Base-by-base conservation (phyloP, 345 rosid species). In the Citropsis articulata region DNA sequence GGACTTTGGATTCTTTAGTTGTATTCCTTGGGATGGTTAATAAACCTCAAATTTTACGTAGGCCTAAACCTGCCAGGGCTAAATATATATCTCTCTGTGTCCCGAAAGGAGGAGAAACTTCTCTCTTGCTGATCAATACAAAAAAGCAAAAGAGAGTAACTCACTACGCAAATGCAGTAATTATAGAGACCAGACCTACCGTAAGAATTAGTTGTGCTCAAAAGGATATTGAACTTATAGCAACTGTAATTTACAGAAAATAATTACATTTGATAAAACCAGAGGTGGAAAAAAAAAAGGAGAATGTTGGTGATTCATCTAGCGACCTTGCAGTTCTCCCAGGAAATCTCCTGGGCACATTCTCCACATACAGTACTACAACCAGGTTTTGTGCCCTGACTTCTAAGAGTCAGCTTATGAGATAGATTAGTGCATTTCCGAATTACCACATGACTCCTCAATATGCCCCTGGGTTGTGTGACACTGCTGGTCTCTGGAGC, bases 301-400 rank as follows among this genome's bases (percentile, higher is more conserved):
- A 13, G 21, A 36, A 66, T 42, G 62, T 57, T 53, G 48, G 21
- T 36, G 14, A 40, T 57, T 85, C 85, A 86, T 56, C 76, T 82
- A 19, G 85, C 72, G 21, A 42, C 48, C 66, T 62, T 85, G 63
- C 88, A 77, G 40, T 85, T 81, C 71, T 91, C 98, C 99, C 99
- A 91, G 36, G 87, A 86, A 73, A 97, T 85, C 83, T 89, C 94
- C 65, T 85, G 88, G 9, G 94, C 99, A 62, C 99, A 97, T 80
- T 91, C 99, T 75, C 99, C 99, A 50, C 99, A 97, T 5, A 97
- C 83, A 1, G 99, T 93, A 69, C 86, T 84, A 80, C 92, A 89
- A 38, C 99, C 99, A 0, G 24, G 19, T 84, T 89, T 97, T 60
- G 84, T 89, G 27, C 96, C 91, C 84, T 97, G 98, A 84, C 96